phyloP scores from a whole-genome alignment of 768 basidiomycete species.

The Tylopilus rubrobrunneus region DNA sequence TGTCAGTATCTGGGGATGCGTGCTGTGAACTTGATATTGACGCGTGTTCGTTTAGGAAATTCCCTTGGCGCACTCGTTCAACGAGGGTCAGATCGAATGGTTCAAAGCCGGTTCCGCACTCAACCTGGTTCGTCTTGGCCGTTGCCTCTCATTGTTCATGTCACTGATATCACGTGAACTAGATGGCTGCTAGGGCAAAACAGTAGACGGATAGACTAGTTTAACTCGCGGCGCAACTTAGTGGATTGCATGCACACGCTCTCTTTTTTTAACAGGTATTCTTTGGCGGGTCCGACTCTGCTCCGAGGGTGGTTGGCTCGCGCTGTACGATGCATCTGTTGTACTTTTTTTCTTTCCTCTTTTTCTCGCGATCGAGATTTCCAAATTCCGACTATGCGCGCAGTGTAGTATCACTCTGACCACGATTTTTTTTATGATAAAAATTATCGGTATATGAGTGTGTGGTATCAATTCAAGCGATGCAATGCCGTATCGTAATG shows the following conservation, averaged over 20 bases:
- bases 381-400: slow-evolving; percentile 1
- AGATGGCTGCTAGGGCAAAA: slow-evolving; percentile 72
- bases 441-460: slow-evolving; percentile 1
- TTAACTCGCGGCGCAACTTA: background rate
- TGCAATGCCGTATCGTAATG: background rate
- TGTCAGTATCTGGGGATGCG: slow-evolving; percentile 31
- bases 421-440: background rate
- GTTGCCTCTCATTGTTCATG: background rate
- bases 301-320: background rate
- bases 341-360: background rate
- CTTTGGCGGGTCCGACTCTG: background rate
- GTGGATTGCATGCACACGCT: background rate
- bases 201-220: slow-evolving; percentile 25
- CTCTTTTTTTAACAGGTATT: background rate
- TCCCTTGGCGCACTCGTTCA: slow-evolving; percentile 87
- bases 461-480: background rate
- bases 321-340: background rate
- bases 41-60: slow-evolving; percentile 47
- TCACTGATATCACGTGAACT: slow-evolving; percentile 3
- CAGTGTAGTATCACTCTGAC: slow-evolving; percentile 25
- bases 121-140: slow-evolving; percentile 61
- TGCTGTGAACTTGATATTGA: slow-evolving; percentile 8
- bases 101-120: slow-evolving; percentile 97
- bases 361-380: background rate
- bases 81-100: slow-evolving; percentile 96